Percentiles rank a stretch among this genome's conserved stretches.
These are phyloP conservation scores for Parmelia sp. DNA, from an alignment of 495 filamentous ascomycete genomes.

Conservation along the genomic window DNA sequence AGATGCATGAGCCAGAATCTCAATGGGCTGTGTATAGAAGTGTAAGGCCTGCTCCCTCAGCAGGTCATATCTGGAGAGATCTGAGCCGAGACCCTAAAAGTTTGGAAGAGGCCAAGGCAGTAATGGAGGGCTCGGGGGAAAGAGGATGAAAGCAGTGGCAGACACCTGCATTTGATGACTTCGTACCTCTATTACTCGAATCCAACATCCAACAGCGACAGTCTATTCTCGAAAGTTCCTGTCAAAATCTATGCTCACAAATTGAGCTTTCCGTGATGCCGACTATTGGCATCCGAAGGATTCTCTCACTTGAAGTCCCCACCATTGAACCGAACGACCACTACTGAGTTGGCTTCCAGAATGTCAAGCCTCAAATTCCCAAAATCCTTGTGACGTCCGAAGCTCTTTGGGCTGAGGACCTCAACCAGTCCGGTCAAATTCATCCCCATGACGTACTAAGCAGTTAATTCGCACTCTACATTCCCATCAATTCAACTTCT, in stretches of 20 bases:
- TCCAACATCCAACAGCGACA: not conserved
- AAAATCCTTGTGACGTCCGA: not conserved
- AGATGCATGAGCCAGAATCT: constrained; percentile 8
- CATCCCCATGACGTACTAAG: not conserved
- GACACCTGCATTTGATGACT: not conserved
- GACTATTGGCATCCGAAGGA: not conserved
- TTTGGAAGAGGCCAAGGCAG: constrained; percentile 20
- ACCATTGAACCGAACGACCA: not conserved
- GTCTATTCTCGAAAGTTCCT: not conserved
- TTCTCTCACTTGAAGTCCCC: not conserved
- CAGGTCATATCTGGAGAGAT: not conserved
- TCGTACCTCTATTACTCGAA: not conserved
- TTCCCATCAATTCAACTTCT: too few relatives aligned
- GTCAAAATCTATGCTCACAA: not conserved
- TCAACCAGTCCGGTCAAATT: not conserved
- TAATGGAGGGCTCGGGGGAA: constrained; percentile 14
- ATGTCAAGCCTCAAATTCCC: not conserved
- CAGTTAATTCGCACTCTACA: too few relatives aligned
- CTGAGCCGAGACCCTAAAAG: constrained; percentile 1
- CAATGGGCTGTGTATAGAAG: constrained; percentile 15
- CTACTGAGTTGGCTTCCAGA: not conserved
- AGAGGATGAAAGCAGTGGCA: constrained; percentile 4
- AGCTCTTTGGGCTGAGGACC: not conserved
- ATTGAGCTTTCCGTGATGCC: not conserved
- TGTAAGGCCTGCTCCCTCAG: constrained; percentile 1